phyloP scores from a whole-genome alignment of 1,284 basidiomycete genomes.

The Bondarzewia mesenterica region DNA sequence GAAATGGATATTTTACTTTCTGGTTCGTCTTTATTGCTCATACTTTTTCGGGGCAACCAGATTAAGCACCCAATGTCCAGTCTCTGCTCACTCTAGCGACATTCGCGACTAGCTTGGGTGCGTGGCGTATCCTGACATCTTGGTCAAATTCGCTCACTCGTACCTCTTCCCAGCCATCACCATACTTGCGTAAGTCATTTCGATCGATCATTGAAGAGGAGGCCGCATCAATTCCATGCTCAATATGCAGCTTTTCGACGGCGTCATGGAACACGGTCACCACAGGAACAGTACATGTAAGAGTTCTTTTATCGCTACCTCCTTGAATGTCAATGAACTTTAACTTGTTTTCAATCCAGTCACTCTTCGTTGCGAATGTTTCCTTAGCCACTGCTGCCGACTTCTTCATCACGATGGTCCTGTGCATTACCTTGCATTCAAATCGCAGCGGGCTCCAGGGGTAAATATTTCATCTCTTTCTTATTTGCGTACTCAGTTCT shows the following conservation, averaged over 20 bases:
- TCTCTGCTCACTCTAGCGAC: not conserved
- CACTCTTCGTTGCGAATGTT: not conserved
- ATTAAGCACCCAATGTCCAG: too few species aligned
- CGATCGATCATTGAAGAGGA: not conserved
- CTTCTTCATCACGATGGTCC: not conserved
- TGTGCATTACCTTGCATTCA: not conserved
- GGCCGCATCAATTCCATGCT: not conserved
- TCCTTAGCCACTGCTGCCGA: not conserved
- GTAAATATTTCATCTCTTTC: not conserved
- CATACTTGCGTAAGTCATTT: not conserved
- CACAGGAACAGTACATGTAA: not conserved
- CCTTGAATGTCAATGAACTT: too few species aligned
- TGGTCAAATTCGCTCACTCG: not conserved
- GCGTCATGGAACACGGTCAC: not conserved
- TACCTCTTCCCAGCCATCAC: not conserved
- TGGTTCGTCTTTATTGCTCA: not conserved
- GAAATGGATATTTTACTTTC: not conserved
- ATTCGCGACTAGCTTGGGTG: not conserved
- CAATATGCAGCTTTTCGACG: not conserved
- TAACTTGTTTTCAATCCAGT: too few species aligned
- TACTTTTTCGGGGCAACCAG: too few species aligned
- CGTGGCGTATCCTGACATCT: not conserved
- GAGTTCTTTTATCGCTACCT: not conserved
- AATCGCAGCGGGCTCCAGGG: not conserved
- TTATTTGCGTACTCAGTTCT: not conserved